phyloP scores from a whole-genome alignment of 164 flowering plant genomes.

The Cinnamomum micranthum region DNA sequence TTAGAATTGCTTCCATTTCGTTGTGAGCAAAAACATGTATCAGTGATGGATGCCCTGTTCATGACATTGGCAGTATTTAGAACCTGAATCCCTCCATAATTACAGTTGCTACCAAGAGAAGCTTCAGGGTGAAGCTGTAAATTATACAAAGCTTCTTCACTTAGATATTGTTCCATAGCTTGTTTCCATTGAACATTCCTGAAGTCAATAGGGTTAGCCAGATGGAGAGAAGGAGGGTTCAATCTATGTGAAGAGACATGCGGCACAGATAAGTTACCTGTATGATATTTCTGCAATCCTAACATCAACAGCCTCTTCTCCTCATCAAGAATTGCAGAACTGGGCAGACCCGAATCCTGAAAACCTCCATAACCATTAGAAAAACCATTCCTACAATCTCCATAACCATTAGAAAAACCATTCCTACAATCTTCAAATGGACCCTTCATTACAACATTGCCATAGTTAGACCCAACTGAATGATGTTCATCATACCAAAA shows the following conservation, averaged over 20 bases:
- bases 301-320: slow-evolving; percentile 15
- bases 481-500: slow-evolving; percentile 15
- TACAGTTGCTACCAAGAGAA: slow-evolving; percentile 8
- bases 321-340: slow-evolving; percentile 2
- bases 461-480: neutral
- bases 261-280: slow-evolving; percentile 16
- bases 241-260: slow-evolving; percentile 6
- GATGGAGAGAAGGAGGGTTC: slow-evolving; percentile 7
- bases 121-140: slow-evolving; percentile 4
- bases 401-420: slow-evolving; percentile 15
- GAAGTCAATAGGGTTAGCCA: slow-evolving; percentile 2
- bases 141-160: slow-evolving; percentile 7
- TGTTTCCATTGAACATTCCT: slow-evolving; percentile 8
- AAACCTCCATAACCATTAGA: slow-evolving; percentile 11
- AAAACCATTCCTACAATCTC: slow-evolving; percentile 14
- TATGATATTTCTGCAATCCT: slow-evolving; percentile 10
- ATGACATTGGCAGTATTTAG: slow-evolving; percentile 1
- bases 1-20: slow-evolving; percentile 15
- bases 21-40: slow-evolving; percentile 13
- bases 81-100: slow-evolving; percentile 8
- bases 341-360: neutral
- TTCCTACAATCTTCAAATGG: slow-evolving; percentile 15
- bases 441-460: slow-evolving; percentile 18
- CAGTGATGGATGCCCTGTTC: slow-evolving; percentile 14
- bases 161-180: neutral